Base-by-base conservation (phyloP, 2,329 filamentous ascomycete genomes). In the Aspergillus cejpii region DNA sequence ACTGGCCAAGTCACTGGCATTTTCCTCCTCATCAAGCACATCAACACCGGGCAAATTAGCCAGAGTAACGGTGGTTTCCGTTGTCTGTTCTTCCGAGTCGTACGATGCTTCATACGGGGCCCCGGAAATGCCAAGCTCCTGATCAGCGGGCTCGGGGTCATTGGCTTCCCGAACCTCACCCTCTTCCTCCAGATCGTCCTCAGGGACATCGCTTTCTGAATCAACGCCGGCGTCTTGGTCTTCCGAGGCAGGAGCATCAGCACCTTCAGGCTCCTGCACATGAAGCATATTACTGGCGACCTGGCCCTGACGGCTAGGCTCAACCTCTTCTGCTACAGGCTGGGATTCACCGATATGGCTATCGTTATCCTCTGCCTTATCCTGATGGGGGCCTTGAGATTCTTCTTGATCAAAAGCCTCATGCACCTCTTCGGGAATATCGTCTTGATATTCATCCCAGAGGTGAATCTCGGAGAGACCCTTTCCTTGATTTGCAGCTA, bases 401-500 rank as follows among this genome's bases (percentile, higher is more conserved):
- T 40, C 40, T 12, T 52, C 52, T 5, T 54, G 43, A 14, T 43
- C 39, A 19, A 28, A 41, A 8, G 42, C 49, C 34, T 53, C 47
- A 5, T 36, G 31, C 20, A 43, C 36, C 6, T 56, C 55, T 14
- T 49, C 52, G 8, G 49, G 53, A 26, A 37, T 43, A 31, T 43
- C 47, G 29, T 73, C 74, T 19, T 73, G 73, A 54, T 76, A 78
- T 47, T 74, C 73, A 53, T 62, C 62, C 65, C 65, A 68, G 5
- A 52, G 44, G 28, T 62, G 58, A 37, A 80, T 64, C 23, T 74
- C 67, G 1, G 76, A 74, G 44, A 80, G 68, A 10, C 79, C 79
- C 60, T 78, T 77, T 14, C 80, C 79, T 53, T 78, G 70, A 15
- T 71, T 68, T 45, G 73, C 78, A 56, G 73, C 74, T 51, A 71